phyloP scores from a whole-genome alignment of 2,329 filamentous ascomycete species.

The Aspergillus vadensis region DNA sequence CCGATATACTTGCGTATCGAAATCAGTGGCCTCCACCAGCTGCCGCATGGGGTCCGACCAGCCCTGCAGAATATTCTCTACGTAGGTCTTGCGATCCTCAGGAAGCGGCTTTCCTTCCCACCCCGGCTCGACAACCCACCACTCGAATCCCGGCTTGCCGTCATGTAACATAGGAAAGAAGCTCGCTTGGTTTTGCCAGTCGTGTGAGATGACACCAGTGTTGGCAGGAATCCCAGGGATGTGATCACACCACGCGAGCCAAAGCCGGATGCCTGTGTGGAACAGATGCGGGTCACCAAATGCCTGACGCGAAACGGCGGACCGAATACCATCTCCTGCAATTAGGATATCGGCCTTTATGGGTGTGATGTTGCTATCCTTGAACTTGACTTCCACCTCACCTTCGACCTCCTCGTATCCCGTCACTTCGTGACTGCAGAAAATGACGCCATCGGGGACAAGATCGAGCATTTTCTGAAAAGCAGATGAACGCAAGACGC shows the following conservation, averaged over 20 bases:
- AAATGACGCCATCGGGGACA: slow-evolving; percentile 18
- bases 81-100: slow-evolving; percentile 11
- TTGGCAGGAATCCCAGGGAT: slow-evolving; percentile 18
- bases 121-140: slow-evolving; percentile 25
- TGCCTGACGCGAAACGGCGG: slow-evolving; percentile 19
- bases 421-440: slow-evolving; percentile 17
- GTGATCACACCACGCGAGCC: slow-evolving; percentile 25
- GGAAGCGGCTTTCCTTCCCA: slow-evolving; percentile 23
- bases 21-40: neutral
- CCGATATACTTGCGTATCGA: slow-evolving; percentile 3
- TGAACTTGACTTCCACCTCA: neutral
- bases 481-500: slow-evolving; percentile 22
- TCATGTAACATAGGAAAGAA: slow-evolving; percentile 25
- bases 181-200: slow-evolving; percentile 23
- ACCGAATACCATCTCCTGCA: slow-evolving; percentile 23
- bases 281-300: slow-evolving; percentile 23
- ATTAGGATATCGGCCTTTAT: slow-evolving; percentile 20
- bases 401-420: neutral
- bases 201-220: slow-evolving; percentile 16
- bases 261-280: slow-evolving; percentile 24
- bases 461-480: slow-evolving; percentile 25
- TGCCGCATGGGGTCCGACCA: slow-evolving; percentile 8
- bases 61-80: neutral
- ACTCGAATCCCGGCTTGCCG: slow-evolving; percentile 24
- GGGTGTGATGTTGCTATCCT: neutral